phyloP scores from a whole-genome alignment of 768 basidiomycete genomes.

The Podaxis sp. region DNA sequence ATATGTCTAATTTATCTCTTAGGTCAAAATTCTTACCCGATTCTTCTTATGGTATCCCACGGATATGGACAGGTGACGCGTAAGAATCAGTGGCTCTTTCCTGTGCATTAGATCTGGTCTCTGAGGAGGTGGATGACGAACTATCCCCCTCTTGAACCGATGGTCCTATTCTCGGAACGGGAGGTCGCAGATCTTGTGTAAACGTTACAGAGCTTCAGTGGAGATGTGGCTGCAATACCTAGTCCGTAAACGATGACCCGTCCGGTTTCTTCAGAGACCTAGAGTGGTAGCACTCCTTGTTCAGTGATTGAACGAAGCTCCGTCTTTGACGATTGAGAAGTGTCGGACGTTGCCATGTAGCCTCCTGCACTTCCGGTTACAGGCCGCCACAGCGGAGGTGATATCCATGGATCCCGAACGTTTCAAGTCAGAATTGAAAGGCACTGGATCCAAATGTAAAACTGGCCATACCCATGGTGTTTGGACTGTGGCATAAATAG shows the following conservation, averaged over 20 bases:
- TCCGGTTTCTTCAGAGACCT: not conserved
- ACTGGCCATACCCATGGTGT: not conserved
- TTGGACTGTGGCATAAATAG: not conserved
- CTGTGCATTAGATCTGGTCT: not conserved
- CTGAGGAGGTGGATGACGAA: not conserved
- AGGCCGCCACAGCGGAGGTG: not conserved
- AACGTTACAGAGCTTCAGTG: not conserved
- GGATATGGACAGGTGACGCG: slow-evolving; percentile 2
- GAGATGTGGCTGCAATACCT: not conserved
- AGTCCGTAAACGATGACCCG: not conserved
- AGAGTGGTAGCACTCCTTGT: not conserved
- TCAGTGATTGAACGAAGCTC: not conserved
- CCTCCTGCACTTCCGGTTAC: not conserved
- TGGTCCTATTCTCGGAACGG: not conserved
- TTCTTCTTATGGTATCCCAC: not conserved
- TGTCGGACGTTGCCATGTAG: not conserved
- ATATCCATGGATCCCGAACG: not conserved
- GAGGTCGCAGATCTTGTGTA: not conserved
- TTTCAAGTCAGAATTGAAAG: not conserved
- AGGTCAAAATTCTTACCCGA: not conserved
- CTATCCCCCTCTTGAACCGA: not conserved
- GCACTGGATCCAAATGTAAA: not conserved
- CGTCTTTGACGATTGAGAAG: not conserved
- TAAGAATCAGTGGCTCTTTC: slow-evolving; percentile 1
- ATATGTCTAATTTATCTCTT: not conserved